Base-by-base conservation (phyloP, 768 basidiomycete genomes). In the Rickenella mellea region DNA sequence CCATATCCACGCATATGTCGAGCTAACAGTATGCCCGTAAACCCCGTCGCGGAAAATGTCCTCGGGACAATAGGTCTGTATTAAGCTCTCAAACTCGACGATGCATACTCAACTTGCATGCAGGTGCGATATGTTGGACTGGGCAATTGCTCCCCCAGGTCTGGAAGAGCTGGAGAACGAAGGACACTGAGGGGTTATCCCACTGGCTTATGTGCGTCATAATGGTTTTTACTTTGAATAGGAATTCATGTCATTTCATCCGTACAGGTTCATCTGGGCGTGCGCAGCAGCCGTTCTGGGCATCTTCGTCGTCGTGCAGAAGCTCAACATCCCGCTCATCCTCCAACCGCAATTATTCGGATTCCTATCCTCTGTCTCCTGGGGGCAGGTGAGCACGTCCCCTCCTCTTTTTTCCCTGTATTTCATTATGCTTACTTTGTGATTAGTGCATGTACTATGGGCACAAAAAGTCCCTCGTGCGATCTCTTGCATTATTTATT, bases 321-420 rank as follows among this genome's bases (percentile, higher is more conserved):
- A 74, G 41, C 57, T 88, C 28, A 85, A 79, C 54, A 72, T 87
- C 27, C 83, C 86, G 1, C 68, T 89, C 30, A 80, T 83, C 32
- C 44, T 81, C 2, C 78, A 84, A 55, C 75, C 78, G 5, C 79
- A 81, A 45, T 49, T 78, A 1, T 83, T 89, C 53, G 74, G 73
- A 1, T 61, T 73, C 20, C 62, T 90, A 10, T 61, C 68, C 0
- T 62, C 82, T 3, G 48, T 81, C 9, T 80, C 78, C 2, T 83
- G 80, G 76, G 69, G 69, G 0, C 83, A 87, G 68, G 78, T 78
- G 26, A 26, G 65, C 14, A 26, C n/a, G 3, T 33, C 11, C 21
- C 28, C 22, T n/a, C 21, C 19, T 27, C 17, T 5, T 26, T 36
- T 27, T 27, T 31, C 5, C 4, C 25, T 4, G 27, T 19, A 14